Conservation (phyloP, 768 basidiomycete genomes). For the Hygrophoropsis aurantiaca region DNA sequence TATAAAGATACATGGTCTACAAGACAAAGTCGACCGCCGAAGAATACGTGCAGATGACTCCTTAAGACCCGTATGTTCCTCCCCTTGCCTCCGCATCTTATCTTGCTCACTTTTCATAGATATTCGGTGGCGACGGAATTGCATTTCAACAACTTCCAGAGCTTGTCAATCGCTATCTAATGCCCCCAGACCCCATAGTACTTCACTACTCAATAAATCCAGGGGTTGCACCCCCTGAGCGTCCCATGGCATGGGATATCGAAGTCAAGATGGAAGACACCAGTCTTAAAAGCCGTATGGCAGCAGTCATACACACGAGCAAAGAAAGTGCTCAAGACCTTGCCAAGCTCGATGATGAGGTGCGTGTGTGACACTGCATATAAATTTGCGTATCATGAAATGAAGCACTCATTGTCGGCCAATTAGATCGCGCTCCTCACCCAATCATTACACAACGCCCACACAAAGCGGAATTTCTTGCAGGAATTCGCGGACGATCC, state of each 20-base stretch:
- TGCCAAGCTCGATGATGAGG: slow-evolving; percentile 84
- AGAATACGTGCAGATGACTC: slow-evolving; percentile 68
- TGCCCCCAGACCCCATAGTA: slow-evolving; percentile 76
- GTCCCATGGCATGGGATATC: slow-evolving; percentile 80
- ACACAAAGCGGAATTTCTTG: slow-evolving; percentile 85
- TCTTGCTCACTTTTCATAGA: slow-evolving; percentile 36
- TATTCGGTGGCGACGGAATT: slow-evolving; percentile 70
- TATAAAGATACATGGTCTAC: slow-evolving; percentile 79
- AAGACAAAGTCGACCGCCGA: slow-evolving; percentile 79
- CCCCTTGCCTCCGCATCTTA: neutral
- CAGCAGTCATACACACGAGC: slow-evolving; percentile 64
- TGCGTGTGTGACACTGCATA: slow-evolving; percentile 26
- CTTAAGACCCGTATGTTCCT: slow-evolving; percentile 53
- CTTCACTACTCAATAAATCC: slow-evolving; percentile 78
- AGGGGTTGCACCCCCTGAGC: slow-evolving; percentile 58
- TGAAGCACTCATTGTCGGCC: too few relatives aligned
- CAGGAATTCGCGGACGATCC: slow-evolving; percentile 80
- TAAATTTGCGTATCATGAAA: slow-evolving; percentile 15
- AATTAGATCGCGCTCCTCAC: slow-evolving; percentile 86
- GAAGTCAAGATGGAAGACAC: slow-evolving; percentile 88
- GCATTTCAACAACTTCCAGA: slow-evolving; percentile 83
- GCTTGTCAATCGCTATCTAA: slow-evolving; percentile 76
- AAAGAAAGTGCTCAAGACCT: slow-evolving; percentile 72
- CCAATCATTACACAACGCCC: slow-evolving; percentile 84
- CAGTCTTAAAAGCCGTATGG: slow-evolving; percentile 69